Evolutionary conservation across 352 stramenopile genomes (phyloP), one percentile per base, ranked within the genome.

Genomic region (Phytophthora brassicae): DNA sequence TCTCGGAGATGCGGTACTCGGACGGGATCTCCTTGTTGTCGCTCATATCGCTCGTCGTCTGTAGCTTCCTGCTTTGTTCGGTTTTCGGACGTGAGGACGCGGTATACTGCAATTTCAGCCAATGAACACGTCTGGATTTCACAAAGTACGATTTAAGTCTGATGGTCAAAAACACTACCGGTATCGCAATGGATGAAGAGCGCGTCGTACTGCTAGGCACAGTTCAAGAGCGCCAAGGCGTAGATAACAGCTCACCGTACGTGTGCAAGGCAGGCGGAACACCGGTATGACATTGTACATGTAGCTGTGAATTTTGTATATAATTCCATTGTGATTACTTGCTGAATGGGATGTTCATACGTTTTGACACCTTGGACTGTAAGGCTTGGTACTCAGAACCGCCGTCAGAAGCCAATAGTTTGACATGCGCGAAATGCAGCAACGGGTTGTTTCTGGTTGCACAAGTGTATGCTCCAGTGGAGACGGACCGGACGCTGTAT

Each of bases 1-100:
- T 95, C 74, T 95, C 86, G 23, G 86, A 95, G 76, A 95, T 93
- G 65, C 81, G 79, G 81, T 90, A 95, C 77, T 95, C 86, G 45
- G 86, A 95, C 68, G 86, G 86, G 70, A 90, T 92, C 54, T 70
- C 66, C 48, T 84, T 81, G 58, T 74, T 71, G 56, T 84, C 72
- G 58, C 61, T 79, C 74, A 82, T 86, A 26, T 3, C 71, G 51
- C 29, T 63, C 33, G 20, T 63, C 45, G 52, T 52, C 26, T 43
- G 46, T 3, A 20, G 7, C 19, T 46, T 56, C 22, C 28, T 53
- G 14, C 20, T 46, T 68, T 50, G 54, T 52, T 56, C 56, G 62
- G 47, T 70, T 69, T 8, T 8, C 47, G 23, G 74, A 74, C 74
- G 71, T 83, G 71, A 73, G 56, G 61, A 51, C 42, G 23, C 12